A percentile compares a stretch with the other conserved stretches of the same genome.
Evolutionary conservation across 164 flowering plant genomes (phyloP).

Genomic region (Vitis cinerea): DNA sequence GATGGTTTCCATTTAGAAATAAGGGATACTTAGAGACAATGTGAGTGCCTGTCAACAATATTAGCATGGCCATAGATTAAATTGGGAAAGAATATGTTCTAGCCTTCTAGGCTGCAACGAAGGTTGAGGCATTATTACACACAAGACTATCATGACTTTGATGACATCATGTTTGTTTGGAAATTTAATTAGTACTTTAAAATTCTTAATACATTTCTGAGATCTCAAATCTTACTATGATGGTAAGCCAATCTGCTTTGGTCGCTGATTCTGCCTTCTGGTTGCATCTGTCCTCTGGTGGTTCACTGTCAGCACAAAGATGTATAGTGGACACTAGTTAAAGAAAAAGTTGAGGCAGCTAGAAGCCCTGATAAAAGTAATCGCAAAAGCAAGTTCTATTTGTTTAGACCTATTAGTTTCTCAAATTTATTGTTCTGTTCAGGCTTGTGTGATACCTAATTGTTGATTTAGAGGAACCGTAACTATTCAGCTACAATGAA

Average conservation of each 20-base stretch:
- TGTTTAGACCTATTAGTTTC: too few relatives aligned
- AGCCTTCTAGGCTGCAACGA: background rate
- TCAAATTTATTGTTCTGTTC: too few relatives aligned
- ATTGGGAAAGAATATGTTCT: background rate
- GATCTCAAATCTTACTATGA: conserved; percentile 56
- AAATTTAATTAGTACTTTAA: too few relatives aligned
- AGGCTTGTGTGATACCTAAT: too few relatives aligned
- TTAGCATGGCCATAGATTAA: background rate
- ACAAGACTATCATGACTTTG: background rate
- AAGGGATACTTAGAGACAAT: background rate
- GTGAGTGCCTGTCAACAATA: background rate
- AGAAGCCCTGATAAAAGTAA: background rate
- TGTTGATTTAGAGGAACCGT: too few relatives aligned
- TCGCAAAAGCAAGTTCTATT: too few relatives aligned
- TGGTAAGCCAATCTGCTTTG: conserved; percentile 78
- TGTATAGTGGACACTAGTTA: conserved; percentile 3
- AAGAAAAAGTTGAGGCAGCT: background rate
- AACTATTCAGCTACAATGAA: too few relatives aligned
- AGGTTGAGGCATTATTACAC: background rate
- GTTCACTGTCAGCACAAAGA: conserved; percentile 61
- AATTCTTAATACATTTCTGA: background rate
- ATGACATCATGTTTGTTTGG: too few relatives aligned
- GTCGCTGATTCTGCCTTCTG: conserved; percentile 52
- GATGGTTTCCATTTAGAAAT: background rate
- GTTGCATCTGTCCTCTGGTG: conserved; percentile 66